Evolutionary conservation across 106 monocot species (phyloP), one percentile per base, ranked within the genome.

Genomic region (Acorus calamus): DNA sequence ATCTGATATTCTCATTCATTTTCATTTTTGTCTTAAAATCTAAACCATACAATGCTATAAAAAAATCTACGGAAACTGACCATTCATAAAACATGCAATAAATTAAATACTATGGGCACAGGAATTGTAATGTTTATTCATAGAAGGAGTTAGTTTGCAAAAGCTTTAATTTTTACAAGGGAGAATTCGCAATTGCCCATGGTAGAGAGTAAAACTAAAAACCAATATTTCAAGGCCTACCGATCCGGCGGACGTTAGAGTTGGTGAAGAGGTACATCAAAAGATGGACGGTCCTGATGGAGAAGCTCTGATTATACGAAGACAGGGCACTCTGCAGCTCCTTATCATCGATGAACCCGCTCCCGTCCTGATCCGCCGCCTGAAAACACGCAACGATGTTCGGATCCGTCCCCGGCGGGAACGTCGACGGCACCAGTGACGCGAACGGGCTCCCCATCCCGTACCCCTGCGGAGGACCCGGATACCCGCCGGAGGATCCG

Each of bases 181-280:
- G 28, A 28, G 28, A 28, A 28, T 28, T 28, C 28, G 28, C 28
- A 28, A 28, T 28, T 28, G 28, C 28, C 28, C 28, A 28, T 28
- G 28, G 28, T 1, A 28, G 28, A 28, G 28, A 28, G 28, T 28
- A 0, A 28, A 28, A 28, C 28, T 28, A 28, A 28, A 28, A 28
- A 28, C 28, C 28, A 28, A 28, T 28, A 28, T 28, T 28, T 28
- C 28, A 28, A 28, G 28, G 14, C 80, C 66, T 45, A 99, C 98
- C 98, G 53, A 99, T 99, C 83, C 72, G 88, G 66, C 86, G 83
- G 46, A 81, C 72, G 63, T 86, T 99, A 59, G 98, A 72, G 41
- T 64, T 65, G 42, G 92, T 92, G 86, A 99, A 99, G 65, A 88
- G 77, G 70, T 92, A 88, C 98, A 99, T 99, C 51, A 99, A 79